Conservation (phyloP, 169 alveolate species). For the Plasmodium berghei region DNA sequence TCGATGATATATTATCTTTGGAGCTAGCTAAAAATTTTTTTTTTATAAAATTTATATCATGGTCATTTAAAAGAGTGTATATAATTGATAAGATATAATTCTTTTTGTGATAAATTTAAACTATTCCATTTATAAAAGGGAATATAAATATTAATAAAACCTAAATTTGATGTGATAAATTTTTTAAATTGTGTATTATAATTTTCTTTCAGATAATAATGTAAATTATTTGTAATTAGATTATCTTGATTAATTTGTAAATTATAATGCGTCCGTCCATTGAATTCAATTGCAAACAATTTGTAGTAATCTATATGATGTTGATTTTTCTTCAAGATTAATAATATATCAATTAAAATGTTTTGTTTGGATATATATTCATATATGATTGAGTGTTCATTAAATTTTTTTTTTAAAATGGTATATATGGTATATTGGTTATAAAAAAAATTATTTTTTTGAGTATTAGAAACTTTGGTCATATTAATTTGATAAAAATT, state of each 20-base stretch:
- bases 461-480: background rate
- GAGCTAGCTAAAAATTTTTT: too few relatives aligned
- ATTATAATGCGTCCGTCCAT: conserved; percentile 69
- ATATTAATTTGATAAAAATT: conserved; percentile 22
- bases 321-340: background rate
- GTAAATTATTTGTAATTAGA: background rate
- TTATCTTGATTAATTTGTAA: conserved; percentile 7
- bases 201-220: conserved; percentile 33
- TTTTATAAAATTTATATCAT: too few relatives aligned
- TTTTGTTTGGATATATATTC: conserved; percentile 44
- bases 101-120: conserved; percentile 23
- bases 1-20: too few relatives aligned
- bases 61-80: background rate
- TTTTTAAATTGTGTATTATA: conserved; percentile 57
- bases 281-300: conserved; percentile 50
- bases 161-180: conserved; percentile 31
- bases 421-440: conserved; percentile 23
- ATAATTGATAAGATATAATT: conserved; percentile 11
- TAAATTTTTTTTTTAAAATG: conserved; percentile 32
- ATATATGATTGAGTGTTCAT: background rate
- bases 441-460: conserved; percentile 8
- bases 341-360: conserved; percentile 30
- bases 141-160: conserved; percentile 21
- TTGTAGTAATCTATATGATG: background rate
- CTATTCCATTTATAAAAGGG: conserved; percentile 58